These are phyloP conservation scores for Piedraia hortae DNA, from an alignment of 2,329 filamentous ascomycete species.

Conservation along the genomic window DNA sequence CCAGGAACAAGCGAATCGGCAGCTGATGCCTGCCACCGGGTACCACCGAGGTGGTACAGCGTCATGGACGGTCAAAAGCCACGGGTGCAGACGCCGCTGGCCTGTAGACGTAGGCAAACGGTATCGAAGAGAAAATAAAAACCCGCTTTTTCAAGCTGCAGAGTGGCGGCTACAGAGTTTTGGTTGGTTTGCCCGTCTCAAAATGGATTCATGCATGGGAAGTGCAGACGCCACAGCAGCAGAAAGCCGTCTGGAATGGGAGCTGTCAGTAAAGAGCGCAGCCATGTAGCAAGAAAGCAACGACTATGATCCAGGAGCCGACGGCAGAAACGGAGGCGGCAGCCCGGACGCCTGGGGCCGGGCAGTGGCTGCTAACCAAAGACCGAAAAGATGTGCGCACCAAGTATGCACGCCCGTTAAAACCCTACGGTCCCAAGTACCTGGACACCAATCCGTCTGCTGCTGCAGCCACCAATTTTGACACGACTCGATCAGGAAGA, in stretches of 20 bases:
- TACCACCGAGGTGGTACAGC: constrained; percentile 7
- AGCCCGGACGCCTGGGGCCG: constrained; percentile 8
- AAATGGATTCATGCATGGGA: too few relatives aligned
- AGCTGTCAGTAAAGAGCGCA: neutral
- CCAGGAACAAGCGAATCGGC: constrained; percentile 9
- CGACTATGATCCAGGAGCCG: constrained; percentile 1
- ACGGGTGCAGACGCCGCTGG: too few relatives aligned
- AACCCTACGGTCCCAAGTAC: constrained; percentile 5
- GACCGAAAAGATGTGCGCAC: too few relatives aligned
- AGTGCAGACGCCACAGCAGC: constrained; percentile 5
- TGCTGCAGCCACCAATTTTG: constrained; percentile 8
- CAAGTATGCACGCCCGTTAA: neutral
- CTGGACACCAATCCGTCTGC: constrained; percentile 5
- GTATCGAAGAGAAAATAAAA: constrained; percentile 1
- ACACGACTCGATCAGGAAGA: neutral
- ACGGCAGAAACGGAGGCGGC: constrained; percentile 5
- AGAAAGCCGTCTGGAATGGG: constrained; percentile 1
- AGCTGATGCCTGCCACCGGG: constrained; percentile 7
- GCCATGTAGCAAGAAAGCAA: neutral
- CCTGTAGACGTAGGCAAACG: constrained; percentile 7
- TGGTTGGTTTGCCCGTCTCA: constrained; percentile 2
- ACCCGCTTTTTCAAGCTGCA: constrained; percentile 1
- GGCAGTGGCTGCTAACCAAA: constrained; percentile 5
- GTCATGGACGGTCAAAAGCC: too few relatives aligned
- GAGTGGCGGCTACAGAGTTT: constrained; percentile 1